Base-by-base conservation (phyloP, 768 basidiomycete genomes). In the Rhizopogon rudus region DNA sequence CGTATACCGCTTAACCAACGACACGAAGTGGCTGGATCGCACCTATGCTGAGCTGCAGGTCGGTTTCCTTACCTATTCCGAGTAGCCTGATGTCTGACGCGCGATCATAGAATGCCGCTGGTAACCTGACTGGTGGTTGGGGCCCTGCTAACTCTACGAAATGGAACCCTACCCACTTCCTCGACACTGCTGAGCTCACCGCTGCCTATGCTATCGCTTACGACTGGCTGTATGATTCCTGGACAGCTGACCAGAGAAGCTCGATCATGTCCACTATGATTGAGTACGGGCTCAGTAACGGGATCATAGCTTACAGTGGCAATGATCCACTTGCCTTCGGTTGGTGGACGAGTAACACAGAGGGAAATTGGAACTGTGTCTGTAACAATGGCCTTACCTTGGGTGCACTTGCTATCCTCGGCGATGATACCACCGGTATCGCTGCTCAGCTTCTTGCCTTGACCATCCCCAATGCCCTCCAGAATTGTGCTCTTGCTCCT, bases 321-420 rank as follows among this genome's bases (percentile, higher is more conserved):
- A 58, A 66, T 29, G 71, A 71, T 41, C 63, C 71, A 13, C 29
- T 44, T 2, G 58, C 13, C 53, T 78, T 75, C 51, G 86, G 87
- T 46, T 97, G 94, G 94, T 97, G 94, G 94, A 79, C 71, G 51
- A 77, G 60, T 50, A 79, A 75, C 58, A 81, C 81, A 44, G 79
- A 78, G 57, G 96, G 96, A 17, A 99, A 98, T 77, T 99, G 97
- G 97, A 99, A 99, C 70, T 98, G 96, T 69, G 91, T 93, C 54
- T 93, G 88, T 76, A 98, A 98, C 69, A 81, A 83, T 45, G 97
- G 97, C 55, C 75, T 98, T 58, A 93, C 89, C 17, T 69, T 98
- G 66, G 97, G 81, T 44, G 82, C 97, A 1, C 84, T 99, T 55
- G 94, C 97, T 35, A 93, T 99, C 64, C 74, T 93, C 13, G 86